Conservation (phyloP, 1,284 basidiomycete genomes). For the Rhizoctonia solani region DNA sequence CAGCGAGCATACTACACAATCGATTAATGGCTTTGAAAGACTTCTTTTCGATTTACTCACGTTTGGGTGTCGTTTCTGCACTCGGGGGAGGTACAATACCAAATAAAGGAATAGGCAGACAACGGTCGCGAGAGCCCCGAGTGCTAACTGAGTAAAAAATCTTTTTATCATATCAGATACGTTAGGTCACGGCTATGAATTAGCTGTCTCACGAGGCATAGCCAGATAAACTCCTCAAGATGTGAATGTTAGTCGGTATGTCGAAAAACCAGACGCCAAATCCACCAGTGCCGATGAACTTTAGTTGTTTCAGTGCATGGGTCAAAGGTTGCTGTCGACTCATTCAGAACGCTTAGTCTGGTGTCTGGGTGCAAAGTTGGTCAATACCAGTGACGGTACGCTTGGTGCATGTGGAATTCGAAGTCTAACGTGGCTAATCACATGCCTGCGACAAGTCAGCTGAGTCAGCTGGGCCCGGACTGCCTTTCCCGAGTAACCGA, state of each 20-base stretch:
- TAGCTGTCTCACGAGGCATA: conserved; percentile 19
- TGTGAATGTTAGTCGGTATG: conserved; percentile 14
- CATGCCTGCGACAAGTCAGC: background rate
- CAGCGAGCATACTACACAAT: conserved; percentile 37
- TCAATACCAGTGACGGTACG: background rate
- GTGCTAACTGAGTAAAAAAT: conserved; percentile 24
- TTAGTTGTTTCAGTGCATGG: conserved; percentile 36
- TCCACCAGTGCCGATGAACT: conserved; percentile 38
- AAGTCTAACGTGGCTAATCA: conserved; percentile 23
- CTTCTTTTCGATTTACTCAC: conserved; percentile 20
- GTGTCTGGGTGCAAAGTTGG: background rate
- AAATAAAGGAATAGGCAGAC: conserved; percentile 39
- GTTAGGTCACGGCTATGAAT: background rate
- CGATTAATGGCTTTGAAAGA: background rate
- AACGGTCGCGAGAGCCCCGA: conserved; percentile 33
- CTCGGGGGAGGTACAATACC: conserved; percentile 40
- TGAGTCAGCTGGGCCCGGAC: background rate
- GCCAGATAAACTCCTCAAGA: conserved; percentile 4
- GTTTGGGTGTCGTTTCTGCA: conserved; percentile 38
- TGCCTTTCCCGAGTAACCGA: background rate
- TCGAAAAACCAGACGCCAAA: conserved; percentile 35
- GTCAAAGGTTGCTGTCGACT: conserved; percentile 31
- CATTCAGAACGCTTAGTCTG: conserved; percentile 8
- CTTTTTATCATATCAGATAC: background rate
- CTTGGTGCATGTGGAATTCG: conserved; percentile 20